phyloP scores from a whole-genome alignment of 148 eudicot genomes.

The Hydrangea macrophylla region DNA sequence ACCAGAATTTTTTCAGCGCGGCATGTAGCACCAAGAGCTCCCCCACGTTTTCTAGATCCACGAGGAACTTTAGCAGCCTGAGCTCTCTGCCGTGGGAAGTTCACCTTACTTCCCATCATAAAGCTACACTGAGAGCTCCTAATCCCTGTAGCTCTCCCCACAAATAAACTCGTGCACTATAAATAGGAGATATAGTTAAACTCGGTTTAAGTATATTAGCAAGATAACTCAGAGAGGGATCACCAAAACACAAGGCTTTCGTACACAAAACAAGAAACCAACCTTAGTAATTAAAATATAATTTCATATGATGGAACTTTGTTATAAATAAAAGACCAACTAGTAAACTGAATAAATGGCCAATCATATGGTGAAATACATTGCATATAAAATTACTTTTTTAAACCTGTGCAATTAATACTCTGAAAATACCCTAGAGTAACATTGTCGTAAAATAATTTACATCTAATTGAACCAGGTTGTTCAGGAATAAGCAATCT shows the following conservation, averaged over 20 bases:
- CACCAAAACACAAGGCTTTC: not conserved
- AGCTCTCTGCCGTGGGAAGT: constrained; percentile 54
- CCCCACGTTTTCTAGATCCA: constrained; percentile 53
- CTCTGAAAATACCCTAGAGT: too few species aligned
- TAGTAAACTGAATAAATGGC: not conserved
- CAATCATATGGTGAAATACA: not conserved
- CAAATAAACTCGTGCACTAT: constrained; percentile 53
- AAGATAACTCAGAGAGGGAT: not conserved
- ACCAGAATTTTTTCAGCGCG: constrained; percentile 76
- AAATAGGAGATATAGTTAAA: constrained; percentile 7
- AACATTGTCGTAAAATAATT: too few species aligned
- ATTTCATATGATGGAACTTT: not conserved
- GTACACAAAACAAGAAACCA: not conserved
- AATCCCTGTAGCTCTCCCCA: constrained; percentile 47
- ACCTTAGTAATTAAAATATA: not conserved
- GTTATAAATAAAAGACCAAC: not conserved
- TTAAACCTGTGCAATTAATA: too few species aligned
- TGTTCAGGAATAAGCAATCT: too few species aligned
- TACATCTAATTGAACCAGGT: too few species aligned
- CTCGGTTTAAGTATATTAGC: not conserved
- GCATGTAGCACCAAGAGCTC: constrained; percentile 73
- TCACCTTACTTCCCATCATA: constrained; percentile 47
- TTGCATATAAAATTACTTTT: not conserved
- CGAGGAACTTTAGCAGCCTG: constrained; percentile 37
- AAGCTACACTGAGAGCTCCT: constrained; percentile 56